Percentiles rank a stretch among this genome's conserved stretches.
phyloP scores from a whole-genome alignment of 2,329 filamentous ascomycete genomes.

The Graphium sp. region DNA sequence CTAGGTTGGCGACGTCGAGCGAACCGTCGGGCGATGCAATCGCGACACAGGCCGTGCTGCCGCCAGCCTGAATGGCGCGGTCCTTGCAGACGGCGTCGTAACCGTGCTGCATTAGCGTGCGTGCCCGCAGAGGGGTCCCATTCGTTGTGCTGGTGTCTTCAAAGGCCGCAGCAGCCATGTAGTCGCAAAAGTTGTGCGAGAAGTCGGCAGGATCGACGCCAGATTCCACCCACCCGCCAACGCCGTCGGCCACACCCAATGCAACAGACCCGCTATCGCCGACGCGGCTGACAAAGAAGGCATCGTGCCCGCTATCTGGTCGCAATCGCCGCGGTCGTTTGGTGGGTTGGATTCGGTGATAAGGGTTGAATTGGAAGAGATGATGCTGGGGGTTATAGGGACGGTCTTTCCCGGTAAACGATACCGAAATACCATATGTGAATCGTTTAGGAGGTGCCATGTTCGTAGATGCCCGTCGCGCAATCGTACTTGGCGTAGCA shows the following conservation, averaged over 20 bases:
- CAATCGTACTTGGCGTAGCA: no score
- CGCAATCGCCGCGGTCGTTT: constrained; percentile 39
- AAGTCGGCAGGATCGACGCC: constrained; percentile 92
- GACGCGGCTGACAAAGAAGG: constrained; percentile 81
- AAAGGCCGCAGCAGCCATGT: constrained; percentile 70
- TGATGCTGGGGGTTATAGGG: constrained; percentile 52
- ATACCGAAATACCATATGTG: constrained; percentile 56
- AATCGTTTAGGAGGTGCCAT: constrained; percentile 20
- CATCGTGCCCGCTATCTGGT: constrained; percentile 79
- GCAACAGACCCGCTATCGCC: constrained; percentile 56
- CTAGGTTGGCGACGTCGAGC: constrained; percentile 82
- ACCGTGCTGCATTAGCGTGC: constrained; percentile 60
- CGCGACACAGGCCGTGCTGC: constrained; percentile 84
- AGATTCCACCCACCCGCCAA: constrained; percentile 87
- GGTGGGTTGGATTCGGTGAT: constrained; percentile 38
- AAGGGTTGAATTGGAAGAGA: constrained; percentile 56
- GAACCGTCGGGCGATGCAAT: constrained; percentile 56
- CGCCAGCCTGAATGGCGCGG: constrained; percentile 57
- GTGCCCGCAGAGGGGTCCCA: constrained; percentile 34
- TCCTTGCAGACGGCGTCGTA: constrained; percentile 73
- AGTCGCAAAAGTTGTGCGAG: constrained; percentile 80
- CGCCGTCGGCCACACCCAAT: constrained; percentile 83
- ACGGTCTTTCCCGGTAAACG: constrained; percentile 57
- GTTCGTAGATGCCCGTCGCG: no score
- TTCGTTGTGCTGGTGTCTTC: constrained; percentile 12